Evolutionary conservation across 2,329 filamentous ascomycete species (phyloP), one percentile per base, ranked within the genome.

Genomic region (Sordariomycetes sp.): DNA sequence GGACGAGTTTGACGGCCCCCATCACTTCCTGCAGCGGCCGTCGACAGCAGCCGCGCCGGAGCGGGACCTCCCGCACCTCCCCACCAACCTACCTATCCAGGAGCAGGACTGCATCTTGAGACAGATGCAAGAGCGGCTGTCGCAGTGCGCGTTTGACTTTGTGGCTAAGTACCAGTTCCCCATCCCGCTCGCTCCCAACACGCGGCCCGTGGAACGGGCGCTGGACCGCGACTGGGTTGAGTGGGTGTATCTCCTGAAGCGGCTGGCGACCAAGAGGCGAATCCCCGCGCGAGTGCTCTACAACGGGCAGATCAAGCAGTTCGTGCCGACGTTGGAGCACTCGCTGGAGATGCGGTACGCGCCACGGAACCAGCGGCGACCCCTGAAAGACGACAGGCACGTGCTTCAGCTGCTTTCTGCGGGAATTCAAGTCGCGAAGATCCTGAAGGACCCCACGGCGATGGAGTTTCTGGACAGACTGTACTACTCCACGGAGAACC

Each of bases 101-200:
- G 90, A 95, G 72, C 90, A 95, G 76, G 89, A 94, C 73, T 82
- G 81, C 67, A 88, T 95, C 65, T 77, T 94, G 59, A 83, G 82
- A 59, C 82, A 87, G 71, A 89, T 94, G 71, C 94, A 94, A 74
- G 89, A 93, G 72, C 82, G 89, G 61, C 78, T 95, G 53, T 91
- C 89, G 25, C 87, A 88, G 70, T 94, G 89, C 70, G 90, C 89
- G 35, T 95, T 88, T 77, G 89, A 95, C 73, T 95, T 95, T 72
- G 86, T 95, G 66, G 90, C 90, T 65, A 91, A 90, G 72, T 94
- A 94, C 70, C 89, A 93, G 72, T 95, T 95, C 69, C 90, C 90
- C 14, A 91, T 95, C 64, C 90, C 90, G 12, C 73, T 94, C 65
- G 89, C 90, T 59, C 82, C 88, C 70, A 88, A 93, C 70, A 91